phyloP scores from a whole-genome alignment of 805 yeast genomes.

The Danielia oregonensis region DNA sequence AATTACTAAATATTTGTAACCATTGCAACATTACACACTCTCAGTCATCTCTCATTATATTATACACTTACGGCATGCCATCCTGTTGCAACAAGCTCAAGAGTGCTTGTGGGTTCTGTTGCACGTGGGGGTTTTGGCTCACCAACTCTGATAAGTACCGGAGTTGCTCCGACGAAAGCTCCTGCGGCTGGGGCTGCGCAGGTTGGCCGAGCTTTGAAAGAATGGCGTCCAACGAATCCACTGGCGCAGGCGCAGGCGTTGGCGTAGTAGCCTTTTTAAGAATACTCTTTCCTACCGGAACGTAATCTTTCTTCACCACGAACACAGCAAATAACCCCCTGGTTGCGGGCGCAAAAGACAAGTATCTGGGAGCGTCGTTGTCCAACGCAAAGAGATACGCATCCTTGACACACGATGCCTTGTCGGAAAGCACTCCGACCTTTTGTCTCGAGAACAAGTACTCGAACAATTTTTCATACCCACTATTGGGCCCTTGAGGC shows the following conservation, averaged over 20 bases:
- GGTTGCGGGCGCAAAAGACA: constrained; percentile 8
- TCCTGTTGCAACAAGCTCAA: constrained; percentile 11
- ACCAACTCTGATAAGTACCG: constrained; percentile 12
- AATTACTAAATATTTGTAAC: no score
- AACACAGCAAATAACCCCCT: constrained; percentile 24
- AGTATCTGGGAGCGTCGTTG: constrained; percentile 1
- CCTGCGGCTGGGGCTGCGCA: constrained; percentile 1
- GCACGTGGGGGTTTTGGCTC: constrained; percentile 16
- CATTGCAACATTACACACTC: no score
- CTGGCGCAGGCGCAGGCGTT: constrained; percentile 3
- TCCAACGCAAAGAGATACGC: constrained; percentile 51
- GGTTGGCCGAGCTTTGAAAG: constrained; percentile 21
- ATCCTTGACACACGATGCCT: constrained; percentile 55
- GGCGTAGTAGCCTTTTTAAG: constrained; percentile 13
- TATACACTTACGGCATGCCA: background rate
- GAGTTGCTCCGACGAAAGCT: constrained; percentile 14
- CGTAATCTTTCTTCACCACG: constrained; percentile 36
- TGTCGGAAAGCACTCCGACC: constrained; percentile 57
- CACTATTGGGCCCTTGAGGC: constrained; percentile 17
- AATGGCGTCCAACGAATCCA: constrained; percentile 20
- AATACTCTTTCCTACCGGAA: constrained; percentile 22
- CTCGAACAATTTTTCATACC: constrained; percentile 30
- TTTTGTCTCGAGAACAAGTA: constrained; percentile 46
- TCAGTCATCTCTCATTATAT: background rate
- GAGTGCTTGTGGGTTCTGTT: constrained; percentile 15